Evolutionary conservation across 257 asterid genomes (phyloP).

Genomic region (Mentha longifolia): DNA sequence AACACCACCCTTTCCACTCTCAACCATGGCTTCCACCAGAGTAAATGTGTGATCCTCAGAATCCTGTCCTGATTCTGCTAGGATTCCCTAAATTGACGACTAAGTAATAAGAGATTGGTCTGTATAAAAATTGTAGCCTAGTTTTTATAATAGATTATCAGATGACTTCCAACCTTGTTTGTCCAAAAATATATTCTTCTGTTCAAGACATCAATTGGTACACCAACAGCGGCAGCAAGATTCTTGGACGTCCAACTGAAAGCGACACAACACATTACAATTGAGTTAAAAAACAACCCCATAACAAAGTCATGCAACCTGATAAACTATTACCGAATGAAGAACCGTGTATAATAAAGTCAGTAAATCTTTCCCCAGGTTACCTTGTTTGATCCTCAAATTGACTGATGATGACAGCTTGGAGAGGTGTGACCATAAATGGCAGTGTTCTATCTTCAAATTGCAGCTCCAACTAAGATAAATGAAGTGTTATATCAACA

Average conservation of each 20-base stretch:
- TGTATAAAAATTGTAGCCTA: slow-evolving; percentile 1
- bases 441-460: slow-evolving; percentile 80
- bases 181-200: slow-evolving; percentile 86
- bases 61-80: slow-evolving; percentile 68
- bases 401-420: slow-evolving; percentile 86
- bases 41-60: slow-evolving; percentile 59
- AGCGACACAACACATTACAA: slow-evolving; percentile 20
- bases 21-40: slow-evolving; percentile 71
- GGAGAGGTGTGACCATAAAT: slow-evolving; percentile 86
- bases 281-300: slow-evolving; percentile 5
- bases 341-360: slow-evolving; percentile 9
- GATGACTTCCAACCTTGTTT: slow-evolving; percentile 66
- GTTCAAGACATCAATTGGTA: slow-evolving; percentile 73
- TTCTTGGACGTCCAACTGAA: slow-evolving; percentile 84
- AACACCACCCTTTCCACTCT: slow-evolving; percentile 64
- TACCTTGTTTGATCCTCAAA: slow-evolving; percentile 92
- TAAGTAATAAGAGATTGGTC: slow-evolving; percentile 14
- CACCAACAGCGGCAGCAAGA: slow-evolving; percentile 88
- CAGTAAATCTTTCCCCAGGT: slow-evolving; percentile 5
- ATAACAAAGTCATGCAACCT: slow-evolving; percentile 23
- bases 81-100: slow-evolving; percentile 69
- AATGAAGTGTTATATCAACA: background rate
- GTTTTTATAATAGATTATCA: slow-evolving; percentile 23
- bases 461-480: slow-evolving; percentile 83
- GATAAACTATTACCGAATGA: slow-evolving; percentile 2